Evolutionary conservation across 345 rosid species (phyloP).

Genomic region (Rhodamnia rubescens): DNA sequence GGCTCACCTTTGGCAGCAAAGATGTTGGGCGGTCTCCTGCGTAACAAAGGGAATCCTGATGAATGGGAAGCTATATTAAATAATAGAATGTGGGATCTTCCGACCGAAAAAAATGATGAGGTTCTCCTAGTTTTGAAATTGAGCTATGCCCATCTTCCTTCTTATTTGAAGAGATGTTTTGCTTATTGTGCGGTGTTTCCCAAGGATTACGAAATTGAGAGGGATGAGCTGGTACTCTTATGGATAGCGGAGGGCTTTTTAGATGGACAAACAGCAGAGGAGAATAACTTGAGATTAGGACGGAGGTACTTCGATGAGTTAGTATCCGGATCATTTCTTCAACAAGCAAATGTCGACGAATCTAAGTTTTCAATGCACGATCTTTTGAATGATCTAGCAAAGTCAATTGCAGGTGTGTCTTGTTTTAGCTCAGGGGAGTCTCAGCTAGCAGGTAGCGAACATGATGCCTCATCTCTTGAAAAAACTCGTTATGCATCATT

Average conservation of each 20-base stretch:
- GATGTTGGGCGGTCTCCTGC: background rate
- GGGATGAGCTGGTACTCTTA: background rate
- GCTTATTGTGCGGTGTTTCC: background rate
- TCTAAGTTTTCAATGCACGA: background rate
- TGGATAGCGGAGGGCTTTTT: background rate
- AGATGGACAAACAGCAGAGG: background rate
- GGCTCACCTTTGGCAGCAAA: background rate
- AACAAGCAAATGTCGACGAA: background rate
- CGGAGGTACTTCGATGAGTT: background rate
- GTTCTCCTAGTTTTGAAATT: background rate
- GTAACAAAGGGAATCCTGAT: background rate
- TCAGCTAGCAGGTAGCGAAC: background rate
- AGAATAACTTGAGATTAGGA: background rate
- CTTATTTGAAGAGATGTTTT: background rate
- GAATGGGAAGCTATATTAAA: background rate
- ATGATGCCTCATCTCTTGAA: background rate
- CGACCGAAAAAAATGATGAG: fast-evolving
- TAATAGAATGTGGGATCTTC: background rate
- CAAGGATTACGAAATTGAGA: background rate
- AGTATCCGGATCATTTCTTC: background rate
- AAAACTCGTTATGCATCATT: background rate
- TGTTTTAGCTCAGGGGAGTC: background rate
- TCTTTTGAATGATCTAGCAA: background rate
- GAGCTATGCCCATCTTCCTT: background rate
- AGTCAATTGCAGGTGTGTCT: background rate